These are phyloP conservation scores for Trichoderma polysporum DNA, from an alignment of 2,329 filamentous ascomycete genomes.

Conservation along the genomic window DNA sequence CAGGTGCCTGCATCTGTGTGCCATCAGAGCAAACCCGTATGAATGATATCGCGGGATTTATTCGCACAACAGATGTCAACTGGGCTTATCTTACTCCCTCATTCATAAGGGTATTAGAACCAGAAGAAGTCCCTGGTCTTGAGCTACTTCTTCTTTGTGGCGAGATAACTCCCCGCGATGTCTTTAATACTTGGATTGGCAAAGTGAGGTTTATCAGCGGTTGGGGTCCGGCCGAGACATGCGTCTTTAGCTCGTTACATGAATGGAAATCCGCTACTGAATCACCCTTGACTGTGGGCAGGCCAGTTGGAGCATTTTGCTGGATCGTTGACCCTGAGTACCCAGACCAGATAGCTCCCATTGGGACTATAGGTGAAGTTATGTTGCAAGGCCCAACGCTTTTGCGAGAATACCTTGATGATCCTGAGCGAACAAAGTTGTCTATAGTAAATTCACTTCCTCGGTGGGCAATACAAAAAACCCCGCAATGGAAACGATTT, in stretches of 20 bases:
- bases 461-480: conserved; percentile 33
- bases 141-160: conserved; percentile 20
- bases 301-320: conserved; percentile 15
- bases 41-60: conserved; percentile 7
- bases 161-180: conserved; percentile 13
- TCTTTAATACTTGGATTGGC: conserved; percentile 21
- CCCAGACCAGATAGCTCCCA: neutral
- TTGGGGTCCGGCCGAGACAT: conserved; percentile 25
- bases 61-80: conserved; percentile 3
- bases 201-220: conserved; percentile 21
- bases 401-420: conserved; percentile 8
- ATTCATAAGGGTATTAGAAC: neutral
- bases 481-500: conserved; percentile 22
- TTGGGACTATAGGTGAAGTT: conserved; percentile 8
- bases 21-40: conserved; percentile 10
- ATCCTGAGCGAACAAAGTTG: neutral
- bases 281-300: conserved; percentile 10
- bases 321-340: conserved; percentile 16
- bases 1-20: conserved; percentile 11
- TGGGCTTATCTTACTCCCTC: conserved; percentile 13
- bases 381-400: conserved; percentile 15
- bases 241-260: conserved; percentile 18
- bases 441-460: conserved; percentile 19
- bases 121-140: conserved; percentile 15
- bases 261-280: conserved; percentile 10